Percentiles rank a stretch among this genome's conserved stretches.
Conservation (phyloP, 140 eudicot species). For the Ambrosia hybrid region DNA sequence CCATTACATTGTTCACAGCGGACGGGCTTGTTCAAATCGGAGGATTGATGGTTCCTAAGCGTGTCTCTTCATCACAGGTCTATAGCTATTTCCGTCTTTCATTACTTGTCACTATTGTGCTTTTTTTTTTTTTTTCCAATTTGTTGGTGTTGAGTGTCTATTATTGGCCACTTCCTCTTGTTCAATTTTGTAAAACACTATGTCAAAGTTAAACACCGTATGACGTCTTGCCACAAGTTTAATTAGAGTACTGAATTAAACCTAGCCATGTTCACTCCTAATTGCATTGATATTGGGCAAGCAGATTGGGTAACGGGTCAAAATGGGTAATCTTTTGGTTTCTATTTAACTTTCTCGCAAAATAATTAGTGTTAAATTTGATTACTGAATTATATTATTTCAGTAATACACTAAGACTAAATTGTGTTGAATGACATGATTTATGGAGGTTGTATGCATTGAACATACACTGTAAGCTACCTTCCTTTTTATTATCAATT, state of each 20-base stretch:
- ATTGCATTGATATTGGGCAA: background rate
- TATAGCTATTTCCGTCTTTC: background rate
- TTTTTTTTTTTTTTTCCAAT: background rate
- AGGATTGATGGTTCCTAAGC: slow-evolving; percentile 82
- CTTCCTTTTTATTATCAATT: background rate
- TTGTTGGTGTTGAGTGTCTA: background rate
- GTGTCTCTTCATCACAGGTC: slow-evolving; percentile 72
- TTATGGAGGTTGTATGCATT: slow-evolving; percentile 2
- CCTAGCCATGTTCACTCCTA: background rate
- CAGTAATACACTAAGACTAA: background rate
- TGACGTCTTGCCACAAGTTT: slow-evolving; percentile 12
- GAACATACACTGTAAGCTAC: background rate
- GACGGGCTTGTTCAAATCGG: slow-evolving; percentile 96
- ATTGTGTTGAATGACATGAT: background rate
- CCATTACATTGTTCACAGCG: slow-evolving; percentile 76
- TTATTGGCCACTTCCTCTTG: background rate
- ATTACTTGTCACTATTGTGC: background rate
- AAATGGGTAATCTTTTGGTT: background rate
- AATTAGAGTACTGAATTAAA: background rate
- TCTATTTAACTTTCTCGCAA: background rate
- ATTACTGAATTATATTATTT: background rate
- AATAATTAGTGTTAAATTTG: background rate
- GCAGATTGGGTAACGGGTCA: background rate
- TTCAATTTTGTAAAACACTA: background rate
- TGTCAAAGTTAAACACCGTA: background rate